phyloP scores from a whole-genome alignment of 805 yeast genomes.

The Monosporozyma siamensis region DNA sequence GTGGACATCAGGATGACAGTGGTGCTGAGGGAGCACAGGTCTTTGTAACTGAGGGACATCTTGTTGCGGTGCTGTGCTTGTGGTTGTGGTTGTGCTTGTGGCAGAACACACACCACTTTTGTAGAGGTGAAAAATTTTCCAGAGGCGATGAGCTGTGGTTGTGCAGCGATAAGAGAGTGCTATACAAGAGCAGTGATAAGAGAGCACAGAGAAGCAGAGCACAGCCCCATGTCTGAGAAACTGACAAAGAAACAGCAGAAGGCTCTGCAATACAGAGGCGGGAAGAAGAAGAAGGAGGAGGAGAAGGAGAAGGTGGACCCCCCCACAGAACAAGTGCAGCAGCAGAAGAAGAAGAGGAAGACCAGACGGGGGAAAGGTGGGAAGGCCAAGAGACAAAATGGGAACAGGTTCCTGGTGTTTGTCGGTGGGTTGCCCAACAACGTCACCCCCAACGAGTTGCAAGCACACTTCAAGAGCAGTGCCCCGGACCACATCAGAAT shows the following conservation, averaged over 20 bases:
- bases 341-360: conserved; percentile 41
- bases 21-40: conserved; percentile 25
- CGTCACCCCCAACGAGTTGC: conserved; percentile 50
- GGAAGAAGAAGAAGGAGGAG: conserved; percentile 19
- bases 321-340: conserved; percentile 16
- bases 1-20: conserved; percentile 34
- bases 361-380: conserved; percentile 60
- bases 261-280: conserved; percentile 28
- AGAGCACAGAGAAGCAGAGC: neutral
- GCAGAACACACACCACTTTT: too few relatives aligned
- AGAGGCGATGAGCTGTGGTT: conserved; percentile 1
- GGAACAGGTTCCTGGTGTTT: conserved; percentile 68
- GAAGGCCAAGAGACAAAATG: conserved; percentile 33
- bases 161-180: neutral
- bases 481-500: conserved; percentile 70
- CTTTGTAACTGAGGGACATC: conserved; percentile 18
- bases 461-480: conserved; percentile 61
- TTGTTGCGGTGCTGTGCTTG: neutral
- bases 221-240: conserved; percentile 17
- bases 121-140: neutral
- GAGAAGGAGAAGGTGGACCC: conserved; percentile 21
- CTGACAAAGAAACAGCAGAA: conserved; percentile 31
- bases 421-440: conserved; percentile 85
- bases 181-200: neutral
- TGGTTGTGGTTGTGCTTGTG: neutral